A percentile compares a stretch with the other conserved stretches of the same genome.
Evolutionary conservation across 306 rosid genomes (phyloP).

Genomic region (Trifolium subterraneum): DNA sequence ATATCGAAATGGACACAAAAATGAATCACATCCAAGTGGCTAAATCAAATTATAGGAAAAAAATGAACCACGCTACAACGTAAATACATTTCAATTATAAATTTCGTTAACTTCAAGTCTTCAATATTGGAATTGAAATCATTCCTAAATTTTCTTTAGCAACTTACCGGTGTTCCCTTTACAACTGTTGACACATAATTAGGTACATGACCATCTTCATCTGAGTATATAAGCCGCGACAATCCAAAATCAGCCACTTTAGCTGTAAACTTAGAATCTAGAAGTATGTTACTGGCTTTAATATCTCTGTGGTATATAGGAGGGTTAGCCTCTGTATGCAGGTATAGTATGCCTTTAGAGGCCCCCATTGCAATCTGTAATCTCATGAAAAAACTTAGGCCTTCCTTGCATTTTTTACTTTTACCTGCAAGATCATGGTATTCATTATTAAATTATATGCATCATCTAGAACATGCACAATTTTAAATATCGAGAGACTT

Average conservation of each 20-base stretch:
- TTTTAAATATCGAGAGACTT: no score
- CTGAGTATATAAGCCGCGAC: constrained; percentile 72
- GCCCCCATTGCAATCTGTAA: constrained; percentile 77
- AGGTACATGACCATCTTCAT: constrained; percentile 66
- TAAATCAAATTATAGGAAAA: constrained; percentile 2
- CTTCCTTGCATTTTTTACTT: constrained; percentile 45
- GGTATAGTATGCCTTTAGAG: constrained; percentile 85
- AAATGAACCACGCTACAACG: not conserved
- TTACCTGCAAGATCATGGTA: constrained; percentile 58
- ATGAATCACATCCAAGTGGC: not conserved
- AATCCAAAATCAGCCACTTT: constrained; percentile 96
- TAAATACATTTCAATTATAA: no score
- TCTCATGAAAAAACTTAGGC: constrained; percentile 62
- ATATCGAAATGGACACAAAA: constrained; percentile 8
- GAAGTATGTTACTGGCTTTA: constrained; percentile 87
- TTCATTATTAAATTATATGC: constrained; percentile 27
- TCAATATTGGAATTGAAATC: constrained; percentile 18
- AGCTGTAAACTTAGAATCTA: constrained; percentile 68
- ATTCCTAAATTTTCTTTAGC: constrained; percentile 8
- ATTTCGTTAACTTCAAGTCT: not conserved
- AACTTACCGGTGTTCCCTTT: constrained; percentile 93
- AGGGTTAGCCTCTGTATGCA: constrained; percentile 93
- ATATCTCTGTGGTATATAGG: constrained; percentile 94
- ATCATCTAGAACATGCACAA: constrained; percentile 26
- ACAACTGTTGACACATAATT: constrained; percentile 83